These are phyloP conservation scores for Phaeotremella fagi DNA, from an alignment of 768 basidiomycete species.

Conservation along the genomic window DNA sequence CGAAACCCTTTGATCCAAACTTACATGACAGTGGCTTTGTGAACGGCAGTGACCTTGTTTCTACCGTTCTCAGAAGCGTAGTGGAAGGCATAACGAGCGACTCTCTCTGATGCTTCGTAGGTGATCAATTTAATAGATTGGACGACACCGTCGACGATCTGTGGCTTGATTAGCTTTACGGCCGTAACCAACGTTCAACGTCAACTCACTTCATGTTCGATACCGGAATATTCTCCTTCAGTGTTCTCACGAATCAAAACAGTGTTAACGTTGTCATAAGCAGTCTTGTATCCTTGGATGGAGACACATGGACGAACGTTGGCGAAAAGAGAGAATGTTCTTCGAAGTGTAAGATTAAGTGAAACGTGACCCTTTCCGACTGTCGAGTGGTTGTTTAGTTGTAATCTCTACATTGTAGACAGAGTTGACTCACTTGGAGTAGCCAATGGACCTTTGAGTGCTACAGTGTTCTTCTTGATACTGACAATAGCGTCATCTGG, in stretches of 20 bases:
- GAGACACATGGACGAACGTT: slow-evolving; percentile 96
- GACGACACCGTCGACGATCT: slow-evolving; percentile 95
- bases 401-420: not conserved
- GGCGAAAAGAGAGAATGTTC: slow-evolving; percentile 97
- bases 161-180: not conserved
- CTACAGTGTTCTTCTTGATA: slow-evolving; percentile 95
- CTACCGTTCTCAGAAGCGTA: slow-evolving; percentile 85
- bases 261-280: slow-evolving; percentile 96
- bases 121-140: slow-evolving; percentile 99
- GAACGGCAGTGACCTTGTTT: slow-evolving; percentile 92
- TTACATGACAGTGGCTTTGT: slow-evolving; percentile 99
- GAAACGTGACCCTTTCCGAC: slow-evolving; percentile 99
- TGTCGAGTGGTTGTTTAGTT: slow-evolving; percentile 43
- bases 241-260: slow-evolving; percentile 98
- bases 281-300: slow-evolving; percentile 94
- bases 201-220: slow-evolving; percentile 92
- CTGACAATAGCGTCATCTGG: slow-evolving; percentile 85
- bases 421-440: slow-evolving; percentile 73
- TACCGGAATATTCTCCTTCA: slow-evolving; percentile 99
- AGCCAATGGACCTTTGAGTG: slow-evolving; percentile 94
- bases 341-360: slow-evolving; percentile 88
- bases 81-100: slow-evolving; percentile 96
- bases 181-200: too few relatives aligned
- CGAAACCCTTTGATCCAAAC: too few relatives aligned
- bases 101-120: slow-evolving; percentile 96